Base-by-base conservation (phyloP, 371 early-diverging fungal genomes). In the Mortierella sp. region DNA sequence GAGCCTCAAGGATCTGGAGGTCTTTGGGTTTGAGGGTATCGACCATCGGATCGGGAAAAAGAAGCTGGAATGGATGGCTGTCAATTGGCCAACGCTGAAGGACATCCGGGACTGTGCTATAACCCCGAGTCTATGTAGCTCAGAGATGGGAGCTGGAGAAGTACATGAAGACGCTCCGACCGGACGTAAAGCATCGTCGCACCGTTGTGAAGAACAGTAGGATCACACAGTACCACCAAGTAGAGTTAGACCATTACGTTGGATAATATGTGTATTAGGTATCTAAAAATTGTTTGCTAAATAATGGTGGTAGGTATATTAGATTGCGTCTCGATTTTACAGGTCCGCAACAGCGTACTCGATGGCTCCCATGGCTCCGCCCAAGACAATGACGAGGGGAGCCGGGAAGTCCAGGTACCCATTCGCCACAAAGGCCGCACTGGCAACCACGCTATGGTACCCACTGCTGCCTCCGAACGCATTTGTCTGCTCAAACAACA, bases 291-390 rank as follows among this genome's bases (percentile, higher is more conserved):
- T 29, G 29, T 26, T 10, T 26, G 55, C 19, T 19, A 34, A 34
- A 7, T 34, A 58, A 19, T 11, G 14, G 19, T 26, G 14, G 2
- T 58, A 48, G 13, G 16, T 53, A n/a, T n/a, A n/a, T n/a, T n/a
- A n/a, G n/a, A n/a, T n/a, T n/a, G n/a, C n/a, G 65, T 5, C 7
- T 5, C 50, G 19, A 22, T 68, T 31, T 48, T 61, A 70, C 31
- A 65, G 31, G 24, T 48, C 66, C 11, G 40, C 58, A 1, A 79
- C 69, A 41, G 74, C 77, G 29, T 85, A 88, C 64, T 81, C 85
- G 10, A 89, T 71, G 10, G 80, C 82, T 0, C 90, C 90, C 78
- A 89, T 85, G 2, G 73, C 75, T 1, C 88, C 90, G 4, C 90
- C 88, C 9, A 78, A 43, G 24, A 86, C 41, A 44, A 89, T 85